Evolutionary conservation across 495 filamentous ascomycete species (phyloP).

Genomic region (Penicillium lividum): DNA sequence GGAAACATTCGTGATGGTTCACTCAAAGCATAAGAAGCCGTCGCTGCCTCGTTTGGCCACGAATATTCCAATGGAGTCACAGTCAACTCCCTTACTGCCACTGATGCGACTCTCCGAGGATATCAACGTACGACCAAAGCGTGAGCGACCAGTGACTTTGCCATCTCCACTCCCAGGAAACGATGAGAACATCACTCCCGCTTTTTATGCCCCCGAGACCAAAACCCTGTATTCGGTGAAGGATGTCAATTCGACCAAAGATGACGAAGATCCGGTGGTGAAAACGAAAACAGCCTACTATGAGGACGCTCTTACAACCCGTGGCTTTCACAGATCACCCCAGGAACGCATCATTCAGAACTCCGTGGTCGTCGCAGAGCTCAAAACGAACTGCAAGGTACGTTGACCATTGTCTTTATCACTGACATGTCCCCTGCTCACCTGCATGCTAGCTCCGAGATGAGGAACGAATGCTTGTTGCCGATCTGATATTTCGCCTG

Average conservation of each 20-base stretch:
- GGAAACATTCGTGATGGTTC: constrained; percentile 9
- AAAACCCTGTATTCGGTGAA: constrained; percentile 12
- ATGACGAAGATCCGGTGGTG: constrained; percentile 25
- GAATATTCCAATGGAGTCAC: constrained; percentile 8
- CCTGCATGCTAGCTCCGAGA: constrained; percentile 32
- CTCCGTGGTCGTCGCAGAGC: constrained; percentile 73
- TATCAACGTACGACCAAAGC: constrained; percentile 4
- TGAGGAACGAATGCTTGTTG: constrained; percentile 57
- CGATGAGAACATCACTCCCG: constrained; percentile 25
- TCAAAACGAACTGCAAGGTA: constrained; percentile 84
- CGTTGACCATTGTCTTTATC: constrained; percentile 24
- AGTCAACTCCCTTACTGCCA: constrained; percentile 7
- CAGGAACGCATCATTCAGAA: constrained; percentile 62
- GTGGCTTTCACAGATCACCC: constrained; percentile 51
- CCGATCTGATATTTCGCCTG: constrained; percentile 66
- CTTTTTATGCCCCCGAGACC: constrained; percentile 12
- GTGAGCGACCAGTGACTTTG: constrained; percentile 6
- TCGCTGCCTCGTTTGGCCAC: constrained; percentile 23
- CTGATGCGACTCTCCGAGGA: background rate
- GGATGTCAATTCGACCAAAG: constrained; percentile 18
- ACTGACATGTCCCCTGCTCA: background rate
- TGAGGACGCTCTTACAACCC: constrained; percentile 58
- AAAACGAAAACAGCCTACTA: constrained; percentile 55
- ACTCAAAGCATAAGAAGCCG: constrained; percentile 15
- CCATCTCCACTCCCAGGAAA: constrained; percentile 26